Evolutionary conservation across 306 rosid species (phyloP).

Genomic region (Quercus gilva): DNA sequence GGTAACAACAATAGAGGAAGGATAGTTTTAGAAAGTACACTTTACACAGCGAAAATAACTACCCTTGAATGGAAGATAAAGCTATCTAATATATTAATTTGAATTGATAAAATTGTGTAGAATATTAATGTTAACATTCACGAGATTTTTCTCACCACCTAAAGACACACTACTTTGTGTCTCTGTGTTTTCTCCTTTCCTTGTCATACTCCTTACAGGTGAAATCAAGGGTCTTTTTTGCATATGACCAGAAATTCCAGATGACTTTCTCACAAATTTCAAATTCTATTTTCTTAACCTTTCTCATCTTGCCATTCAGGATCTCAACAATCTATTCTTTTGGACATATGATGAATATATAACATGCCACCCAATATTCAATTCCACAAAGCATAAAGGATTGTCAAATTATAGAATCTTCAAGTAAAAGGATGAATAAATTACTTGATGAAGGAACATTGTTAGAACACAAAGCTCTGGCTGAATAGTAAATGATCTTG

Average conservation of each 20-base stretch:
- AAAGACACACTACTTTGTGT: background rate
- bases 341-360: background rate
- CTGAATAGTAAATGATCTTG: no score
- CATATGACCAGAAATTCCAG: background rate
- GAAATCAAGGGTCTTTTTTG: background rate
- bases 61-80: background rate
- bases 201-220: background rate
- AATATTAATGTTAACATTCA: background rate
- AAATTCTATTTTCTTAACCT: background rate
- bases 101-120: no score
- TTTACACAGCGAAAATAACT: background rate
- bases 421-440: background rate
- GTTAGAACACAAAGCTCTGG: no score
- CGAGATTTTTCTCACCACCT: background rate
- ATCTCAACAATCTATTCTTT: background rate
- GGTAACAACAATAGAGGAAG: background rate
- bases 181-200: background rate
- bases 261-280: no score
- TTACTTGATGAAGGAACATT: background rate
- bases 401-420: background rate
- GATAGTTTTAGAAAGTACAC: background rate
- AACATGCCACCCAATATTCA: no score
- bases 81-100: background rate
- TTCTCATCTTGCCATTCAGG: background rate
- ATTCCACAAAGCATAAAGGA: no score